Percentiles rank a stretch among this genome's conserved stretches.
phyloP scores from a whole-genome alignment of 2,329 filamentous ascomycete genomes.

The Conoideocrella luteorostrata region DNA sequence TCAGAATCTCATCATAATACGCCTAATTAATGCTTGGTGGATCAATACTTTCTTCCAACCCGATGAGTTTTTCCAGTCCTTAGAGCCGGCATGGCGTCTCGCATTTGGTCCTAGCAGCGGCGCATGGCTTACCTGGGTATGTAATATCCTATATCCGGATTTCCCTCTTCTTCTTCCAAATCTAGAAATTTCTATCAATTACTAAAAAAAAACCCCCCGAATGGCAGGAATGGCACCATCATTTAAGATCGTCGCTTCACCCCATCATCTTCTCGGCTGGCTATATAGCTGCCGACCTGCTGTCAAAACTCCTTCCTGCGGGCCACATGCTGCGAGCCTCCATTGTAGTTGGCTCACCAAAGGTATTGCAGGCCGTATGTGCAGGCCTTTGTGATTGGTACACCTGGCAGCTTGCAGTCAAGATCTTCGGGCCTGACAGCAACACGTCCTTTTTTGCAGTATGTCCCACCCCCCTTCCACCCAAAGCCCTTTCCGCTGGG shows the following conservation, averaged over 20 bases:
- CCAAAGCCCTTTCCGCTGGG: too few relatives aligned
- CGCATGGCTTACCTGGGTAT: slow-evolving; percentile 94
- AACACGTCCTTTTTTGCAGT: slow-evolving; percentile 64
- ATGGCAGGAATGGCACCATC: slow-evolving; percentile 93
- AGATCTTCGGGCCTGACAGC: slow-evolving; percentile 62
- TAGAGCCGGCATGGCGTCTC: slow-evolving; percentile 89
- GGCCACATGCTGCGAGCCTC: slow-evolving; percentile 53
- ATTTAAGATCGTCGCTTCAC: slow-evolving; percentile 84
- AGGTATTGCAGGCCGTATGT: slow-evolving; percentile 67
- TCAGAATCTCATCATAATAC: slow-evolving; percentile 53
- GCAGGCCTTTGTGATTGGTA: slow-evolving; percentile 78
- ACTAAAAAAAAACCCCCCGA: background rate
- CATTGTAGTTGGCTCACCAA: slow-evolving; percentile 66
- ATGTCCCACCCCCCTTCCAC: too few relatives aligned
- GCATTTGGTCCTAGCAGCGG: slow-evolving; percentile 72
- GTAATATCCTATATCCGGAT: slow-evolving; percentile 22
- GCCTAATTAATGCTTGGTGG: slow-evolving; percentile 71
- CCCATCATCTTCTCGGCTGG: slow-evolving; percentile 76
- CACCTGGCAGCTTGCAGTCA: slow-evolving; percentile 74
- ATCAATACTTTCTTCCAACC: slow-evolving; percentile 93
- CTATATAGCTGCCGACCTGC: slow-evolving; percentile 57
- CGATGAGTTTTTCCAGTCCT: slow-evolving; percentile 93
- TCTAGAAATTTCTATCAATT: too few relatives aligned
- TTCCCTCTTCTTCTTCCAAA: too few relatives aligned
- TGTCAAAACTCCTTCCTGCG: slow-evolving; percentile 49